Evolutionary conservation across 1,139 yeast genomes (phyloP).

Genomic region (Hanseniaspora uvarum): DNA sequence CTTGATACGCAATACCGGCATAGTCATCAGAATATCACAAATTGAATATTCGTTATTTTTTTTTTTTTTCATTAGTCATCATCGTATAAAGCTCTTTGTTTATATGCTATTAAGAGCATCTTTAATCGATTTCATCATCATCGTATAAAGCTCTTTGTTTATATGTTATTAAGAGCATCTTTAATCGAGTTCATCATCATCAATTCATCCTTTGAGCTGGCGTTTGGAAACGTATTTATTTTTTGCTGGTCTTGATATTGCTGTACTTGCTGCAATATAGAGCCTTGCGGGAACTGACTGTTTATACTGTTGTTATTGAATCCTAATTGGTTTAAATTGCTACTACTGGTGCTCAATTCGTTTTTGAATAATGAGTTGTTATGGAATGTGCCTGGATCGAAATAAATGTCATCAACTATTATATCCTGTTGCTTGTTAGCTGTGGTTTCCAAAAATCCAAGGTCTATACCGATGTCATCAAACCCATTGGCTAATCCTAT

Average conservation of each 20-base stretch:
- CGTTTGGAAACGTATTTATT: constrained; percentile 17
- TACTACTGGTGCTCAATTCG: background rate
- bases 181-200: constrained; percentile 24
- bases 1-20: too few species aligned
- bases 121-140: constrained; percentile 24
- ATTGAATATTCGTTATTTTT: background rate
- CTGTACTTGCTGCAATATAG: constrained; percentile 13
- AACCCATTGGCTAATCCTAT: constrained; percentile 11
- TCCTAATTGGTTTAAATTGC: constrained; percentile 12
- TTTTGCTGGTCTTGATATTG: constrained; percentile 12
- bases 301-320: constrained; percentile 14
- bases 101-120: constrained; percentile 25
- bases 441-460: constrained; percentile 3
- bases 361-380: background rate
- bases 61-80: background rate
- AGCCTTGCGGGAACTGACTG: background rate
- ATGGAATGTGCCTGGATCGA: constrained; percentile 1
- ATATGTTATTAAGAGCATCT: constrained; percentile 25
- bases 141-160: background rate
- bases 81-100: background rate
- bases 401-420: constrained; percentile 9
- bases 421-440: constrained; percentile 1
- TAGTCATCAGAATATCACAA: too few species aligned
- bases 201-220: constrained; percentile 23
- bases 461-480: constrained; percentile 14